A percentile compares a stretch with the other conserved stretches of the same genome.
phyloP scores from a whole-genome alignment of 768 basidiomycete genomes.

The Infundibulicybe gibba region DNA sequence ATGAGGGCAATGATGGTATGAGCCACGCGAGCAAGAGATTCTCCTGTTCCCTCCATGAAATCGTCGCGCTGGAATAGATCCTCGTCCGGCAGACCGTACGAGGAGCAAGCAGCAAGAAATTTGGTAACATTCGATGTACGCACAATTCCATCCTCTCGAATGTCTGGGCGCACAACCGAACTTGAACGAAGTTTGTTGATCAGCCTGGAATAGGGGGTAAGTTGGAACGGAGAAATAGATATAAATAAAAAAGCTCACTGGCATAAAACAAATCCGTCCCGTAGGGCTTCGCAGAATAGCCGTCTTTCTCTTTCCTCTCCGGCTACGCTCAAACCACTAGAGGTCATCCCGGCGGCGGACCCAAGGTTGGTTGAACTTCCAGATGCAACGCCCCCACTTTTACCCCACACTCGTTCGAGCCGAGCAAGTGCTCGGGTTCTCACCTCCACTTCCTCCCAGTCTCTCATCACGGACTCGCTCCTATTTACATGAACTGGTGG shows the following conservation, averaged over 20 bases:
- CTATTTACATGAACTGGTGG: slow-evolving; percentile 55
- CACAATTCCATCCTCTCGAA: slow-evolving; percentile 62
- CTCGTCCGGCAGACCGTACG: slow-evolving; percentile 57
- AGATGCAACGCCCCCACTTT: slow-evolving; percentile 40
- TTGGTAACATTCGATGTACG: slow-evolving; percentile 71
- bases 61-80: slow-evolving; percentile 70
- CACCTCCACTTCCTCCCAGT: slow-evolving; percentile 77
- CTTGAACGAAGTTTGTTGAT: slow-evolving; percentile 74
- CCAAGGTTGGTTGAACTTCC: slow-evolving; percentile 39
- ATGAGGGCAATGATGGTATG: slow-evolving; percentile 68
- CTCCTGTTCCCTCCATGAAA: slow-evolving; percentile 55
- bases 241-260: slow-evolving; percentile 55
- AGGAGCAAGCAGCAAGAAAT: slow-evolving; percentile 73
- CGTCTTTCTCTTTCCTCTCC: slow-evolving; percentile 77
- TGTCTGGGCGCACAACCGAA: slow-evolving; percentile 57
- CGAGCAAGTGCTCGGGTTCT: slow-evolving; percentile 57
- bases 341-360: slow-evolving; percentile 17
- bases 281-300: slow-evolving; percentile 69
- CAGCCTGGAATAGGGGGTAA: slow-evolving; percentile 43
- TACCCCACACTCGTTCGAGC: slow-evolving; percentile 76
- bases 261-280: slow-evolving; percentile 87
- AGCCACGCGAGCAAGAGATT: slow-evolving; percentile 70
- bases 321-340: slow-evolving; percentile 37
- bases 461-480: slow-evolving; percentile 43
- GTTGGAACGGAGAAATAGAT: slow-evolving; percentile 11